Conservation (phyloP, 768 basidiomycete species). For the Mrakia hoshinonis region DNA sequence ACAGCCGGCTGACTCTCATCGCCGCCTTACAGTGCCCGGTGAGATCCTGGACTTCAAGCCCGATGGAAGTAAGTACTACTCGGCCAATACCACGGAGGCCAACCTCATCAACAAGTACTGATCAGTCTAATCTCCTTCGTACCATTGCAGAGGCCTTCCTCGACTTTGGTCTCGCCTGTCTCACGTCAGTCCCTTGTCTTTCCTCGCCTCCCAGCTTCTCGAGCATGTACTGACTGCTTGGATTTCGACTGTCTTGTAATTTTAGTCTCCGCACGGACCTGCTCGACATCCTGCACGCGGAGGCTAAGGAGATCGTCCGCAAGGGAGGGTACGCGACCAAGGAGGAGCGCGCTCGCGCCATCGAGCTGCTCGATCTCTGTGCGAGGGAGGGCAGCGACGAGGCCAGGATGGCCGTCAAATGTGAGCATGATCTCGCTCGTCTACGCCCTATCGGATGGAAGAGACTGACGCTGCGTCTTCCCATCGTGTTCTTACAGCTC, state of each 20-base stretch:
- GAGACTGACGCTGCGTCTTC: too few species aligned
- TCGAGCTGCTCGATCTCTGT: background rate
- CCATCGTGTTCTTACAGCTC: too few species aligned
- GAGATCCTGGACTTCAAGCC: constrained; percentile 5
- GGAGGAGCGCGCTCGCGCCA: background rate
- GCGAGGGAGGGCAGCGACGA: background rate
- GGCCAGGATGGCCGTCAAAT: background rate
- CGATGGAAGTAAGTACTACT: too few species aligned
- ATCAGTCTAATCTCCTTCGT: too few species aligned
- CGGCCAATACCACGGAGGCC: too few species aligned
- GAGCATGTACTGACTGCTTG: too few species aligned
- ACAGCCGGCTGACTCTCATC: background rate
- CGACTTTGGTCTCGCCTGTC: background rate
- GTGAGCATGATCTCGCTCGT: too few species aligned
- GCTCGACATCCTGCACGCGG: background rate
- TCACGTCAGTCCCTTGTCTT: background rate
- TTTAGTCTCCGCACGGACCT: background rate
- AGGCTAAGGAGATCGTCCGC: background rate
- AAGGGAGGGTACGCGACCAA: background rate
- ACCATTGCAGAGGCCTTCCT: background rate
- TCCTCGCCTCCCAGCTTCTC: background rate
- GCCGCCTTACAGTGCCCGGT: background rate
- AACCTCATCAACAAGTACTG: too few species aligned
- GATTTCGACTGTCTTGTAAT: too few species aligned
- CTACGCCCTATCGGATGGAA: too few species aligned